These are phyloP conservation scores for Ascomycota sp. DNA, from an alignment of 2,329 filamentous ascomycete species.

Conservation along the genomic window DNA sequence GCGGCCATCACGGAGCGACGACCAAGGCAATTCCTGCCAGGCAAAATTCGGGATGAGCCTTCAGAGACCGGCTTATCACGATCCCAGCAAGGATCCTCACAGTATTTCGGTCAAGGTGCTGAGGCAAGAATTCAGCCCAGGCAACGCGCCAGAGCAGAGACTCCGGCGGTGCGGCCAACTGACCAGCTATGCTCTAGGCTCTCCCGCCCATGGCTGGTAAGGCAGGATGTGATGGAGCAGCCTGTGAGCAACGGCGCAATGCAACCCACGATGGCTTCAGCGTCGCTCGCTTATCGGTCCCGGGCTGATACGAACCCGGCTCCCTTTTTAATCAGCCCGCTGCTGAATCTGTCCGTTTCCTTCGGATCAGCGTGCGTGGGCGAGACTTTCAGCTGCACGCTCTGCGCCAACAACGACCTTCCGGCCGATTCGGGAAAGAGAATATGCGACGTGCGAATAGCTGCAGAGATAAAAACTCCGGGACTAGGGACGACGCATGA, in stretches of 20 bases:
- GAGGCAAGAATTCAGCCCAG: too few relatives aligned
- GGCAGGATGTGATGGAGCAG: slow-evolving; percentile 42
- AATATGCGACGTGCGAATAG: slow-evolving; percentile 60
- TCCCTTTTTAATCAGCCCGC: slow-evolving; percentile 37
- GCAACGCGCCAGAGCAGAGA: too few relatives aligned
- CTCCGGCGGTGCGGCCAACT: too few relatives aligned
- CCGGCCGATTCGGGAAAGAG: slow-evolving; percentile 16
- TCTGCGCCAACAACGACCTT: slow-evolving; percentile 84
- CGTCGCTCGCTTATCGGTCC: slow-evolving; percentile 51
- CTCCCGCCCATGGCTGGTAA: slow-evolving; percentile 58
- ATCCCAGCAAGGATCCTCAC: too few relatives aligned
- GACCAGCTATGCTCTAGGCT: too few relatives aligned
- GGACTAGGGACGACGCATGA: slow-evolving; percentile 35
- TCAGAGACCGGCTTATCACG: too few relatives aligned
- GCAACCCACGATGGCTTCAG: slow-evolving; percentile 26
- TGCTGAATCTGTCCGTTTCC: slow-evolving; percentile 68
- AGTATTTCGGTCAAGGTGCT: too few relatives aligned
- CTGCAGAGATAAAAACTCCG: slow-evolving; percentile 91
- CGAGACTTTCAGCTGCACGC: slow-evolving; percentile 81
- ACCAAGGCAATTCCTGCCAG: too few relatives aligned
- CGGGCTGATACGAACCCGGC: slow-evolving; percentile 24
- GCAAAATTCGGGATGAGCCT: too few relatives aligned
- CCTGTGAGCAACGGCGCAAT: slow-evolving; percentile 19
- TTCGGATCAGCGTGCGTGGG: slow-evolving; percentile 93
- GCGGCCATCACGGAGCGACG: too few relatives aligned